These are phyloP conservation scores for Yamadazyma epiphylla DNA, from an alignment of 1,139 yeast species.

Conservation along the genomic window DNA sequence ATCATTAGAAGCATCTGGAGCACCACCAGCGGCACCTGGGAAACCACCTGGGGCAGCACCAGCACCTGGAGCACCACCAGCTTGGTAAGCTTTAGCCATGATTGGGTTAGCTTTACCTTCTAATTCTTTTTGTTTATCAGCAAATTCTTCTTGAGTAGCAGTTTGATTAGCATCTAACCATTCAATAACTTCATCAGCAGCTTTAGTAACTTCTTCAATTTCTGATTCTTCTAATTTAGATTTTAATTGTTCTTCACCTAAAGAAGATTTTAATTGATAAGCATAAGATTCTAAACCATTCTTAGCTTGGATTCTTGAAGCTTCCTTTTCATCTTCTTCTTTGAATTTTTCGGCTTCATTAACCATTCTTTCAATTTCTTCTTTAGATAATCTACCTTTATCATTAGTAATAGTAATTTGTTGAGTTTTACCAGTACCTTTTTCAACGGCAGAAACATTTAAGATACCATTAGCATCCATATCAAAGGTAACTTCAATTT, in stretches of 20 bases:
- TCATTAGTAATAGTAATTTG: constrained; percentile 49
- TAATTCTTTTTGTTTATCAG: constrained; percentile 90
- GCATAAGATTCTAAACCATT: constrained; percentile 91
- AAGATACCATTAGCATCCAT: constrained; percentile 99
- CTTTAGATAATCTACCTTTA: constrained; percentile 51
- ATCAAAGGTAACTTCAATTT: constrained; percentile 98
- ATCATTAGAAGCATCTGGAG: constrained; percentile 67
- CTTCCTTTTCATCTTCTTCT: constrained; percentile 48
- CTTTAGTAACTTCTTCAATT: constrained; percentile 72
- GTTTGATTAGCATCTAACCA: constrained; percentile 90
- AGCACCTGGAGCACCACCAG: constrained; percentile 53
- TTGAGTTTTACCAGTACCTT: constrained; percentile 81
- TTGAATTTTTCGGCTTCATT: constrained; percentile 49
- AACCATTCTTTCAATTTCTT: constrained; percentile 50
- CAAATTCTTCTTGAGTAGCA: constrained; percentile 82
- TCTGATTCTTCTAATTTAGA: constrained; percentile 81
- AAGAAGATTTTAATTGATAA: constrained; percentile 82
- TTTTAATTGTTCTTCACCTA: constrained; percentile 75
- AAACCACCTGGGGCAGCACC: constrained; percentile 59
- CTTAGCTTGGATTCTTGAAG: constrained; percentile 55
- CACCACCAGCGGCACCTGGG: constrained; percentile 57
- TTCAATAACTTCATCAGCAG: constrained; percentile 79
- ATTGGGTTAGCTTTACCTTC: constrained; percentile 93
- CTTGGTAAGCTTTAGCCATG: constrained; percentile 88
- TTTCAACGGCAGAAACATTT: constrained; percentile 90